phyloP scores from a whole-genome alignment of 345 rosid species.

The Melastoma malabathricum region DNA sequence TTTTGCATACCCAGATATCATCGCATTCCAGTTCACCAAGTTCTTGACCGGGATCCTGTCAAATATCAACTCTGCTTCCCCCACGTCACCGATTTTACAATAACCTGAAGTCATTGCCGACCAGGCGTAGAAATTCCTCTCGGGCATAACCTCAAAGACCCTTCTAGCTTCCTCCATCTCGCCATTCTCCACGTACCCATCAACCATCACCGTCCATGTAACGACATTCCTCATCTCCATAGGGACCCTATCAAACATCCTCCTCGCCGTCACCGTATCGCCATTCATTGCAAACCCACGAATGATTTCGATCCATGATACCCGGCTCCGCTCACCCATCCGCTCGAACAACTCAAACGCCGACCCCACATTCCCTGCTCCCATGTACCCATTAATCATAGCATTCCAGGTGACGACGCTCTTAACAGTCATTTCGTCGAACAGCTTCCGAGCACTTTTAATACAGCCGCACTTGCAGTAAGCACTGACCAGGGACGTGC shows the following conservation, averaged over 20 bases:
- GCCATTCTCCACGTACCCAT: conserved; percentile 40
- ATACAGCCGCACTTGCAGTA: conserved; percentile 27
- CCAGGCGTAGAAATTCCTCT: conserved; percentile 58
- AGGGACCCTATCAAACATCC: conserved; percentile 46
- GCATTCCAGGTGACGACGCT: conserved; percentile 65
- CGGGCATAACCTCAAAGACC: conserved; percentile 49
- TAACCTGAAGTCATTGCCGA: conserved; percentile 73
- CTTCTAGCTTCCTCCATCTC: conserved; percentile 41
- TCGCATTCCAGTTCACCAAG: conserved; percentile 59
- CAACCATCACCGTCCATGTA: conserved; percentile 68
- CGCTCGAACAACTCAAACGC: conserved; percentile 34
- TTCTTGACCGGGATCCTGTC: conserved; percentile 27
- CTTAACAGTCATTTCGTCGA: conserved; percentile 51
- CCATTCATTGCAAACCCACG: conserved; percentile 43
- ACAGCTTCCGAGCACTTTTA: conserved; percentile 33
- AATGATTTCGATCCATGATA: conserved; percentile 71
- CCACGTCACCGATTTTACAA: conserved; percentile 40
- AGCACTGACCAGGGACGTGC: conserved; percentile 45
- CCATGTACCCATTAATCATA: conserved; percentile 51
- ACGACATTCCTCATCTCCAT: conserved; percentile 38
- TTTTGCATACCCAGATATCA: conserved; percentile 56
- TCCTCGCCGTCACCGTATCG: conserved; percentile 38
- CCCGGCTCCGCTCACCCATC: conserved; percentile 27
- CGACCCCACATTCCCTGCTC: conserved; percentile 21
- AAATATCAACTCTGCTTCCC: conserved; percentile 40